Evolutionary conservation across 805 yeast genomes (phyloP).

Genomic region (Blastobotrys muscicola): DNA sequence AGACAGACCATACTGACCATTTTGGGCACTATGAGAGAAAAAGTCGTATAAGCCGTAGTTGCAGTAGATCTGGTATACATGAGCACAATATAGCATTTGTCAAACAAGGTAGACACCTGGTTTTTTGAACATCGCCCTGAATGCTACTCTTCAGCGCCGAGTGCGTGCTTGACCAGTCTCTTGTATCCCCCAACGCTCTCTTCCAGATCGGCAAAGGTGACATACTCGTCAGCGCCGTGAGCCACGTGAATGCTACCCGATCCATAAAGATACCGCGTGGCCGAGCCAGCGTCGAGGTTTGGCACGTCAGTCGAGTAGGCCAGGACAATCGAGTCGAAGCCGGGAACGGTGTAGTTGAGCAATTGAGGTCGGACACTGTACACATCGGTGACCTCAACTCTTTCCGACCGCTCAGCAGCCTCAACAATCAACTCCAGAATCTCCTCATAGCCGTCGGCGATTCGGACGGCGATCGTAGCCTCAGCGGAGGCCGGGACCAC

Average conservation of each 20-base stretch:
- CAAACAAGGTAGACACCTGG: no score
- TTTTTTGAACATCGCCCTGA: no score
- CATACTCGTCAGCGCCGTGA: conserved; percentile 48
- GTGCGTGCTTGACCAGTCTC: conserved; percentile 26
- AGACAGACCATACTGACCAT: no score
- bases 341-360: conserved; percentile 53
- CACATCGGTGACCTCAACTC: conserved; percentile 14
- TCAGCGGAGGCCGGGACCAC: conserved; percentile 52
- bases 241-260: conserved; percentile 59
- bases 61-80: no score
- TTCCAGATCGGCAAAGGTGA: conserved; percentile 37
- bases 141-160: background rate
- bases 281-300: conserved; percentile 29
- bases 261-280: conserved; percentile 48
- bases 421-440: conserved; percentile 32
- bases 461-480: conserved; percentile 43
- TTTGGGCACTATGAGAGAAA: no score
- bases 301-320: conserved; percentile 51
- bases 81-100: no score
- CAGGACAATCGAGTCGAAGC: conserved; percentile 44
- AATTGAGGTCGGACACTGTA: conserved; percentile 33
- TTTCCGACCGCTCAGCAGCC: conserved; percentile 25
- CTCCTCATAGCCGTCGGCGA: conserved; percentile 37
- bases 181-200: conserved; percentile 48
- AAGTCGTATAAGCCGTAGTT: no score